Evolutionary conservation across 1,284 basidiomycete genomes (phyloP).

Genomic region (Rhodofomes roseus): DNA sequence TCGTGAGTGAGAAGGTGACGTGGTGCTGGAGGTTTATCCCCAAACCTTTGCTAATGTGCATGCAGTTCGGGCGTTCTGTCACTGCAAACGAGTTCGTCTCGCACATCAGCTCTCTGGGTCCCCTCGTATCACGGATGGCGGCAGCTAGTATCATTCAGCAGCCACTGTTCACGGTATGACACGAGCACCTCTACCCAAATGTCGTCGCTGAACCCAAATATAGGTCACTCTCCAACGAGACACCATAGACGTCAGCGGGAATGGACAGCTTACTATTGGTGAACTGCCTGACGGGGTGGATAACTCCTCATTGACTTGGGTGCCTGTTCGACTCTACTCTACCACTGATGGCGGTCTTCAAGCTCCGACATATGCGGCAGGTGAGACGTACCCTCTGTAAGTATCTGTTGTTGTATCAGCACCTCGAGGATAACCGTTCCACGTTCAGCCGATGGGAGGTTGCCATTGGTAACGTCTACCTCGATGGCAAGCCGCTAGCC

Average conservation of each 20-base stretch:
- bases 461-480: conserved; percentile 49
- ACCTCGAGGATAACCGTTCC: neutral
- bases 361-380: conserved; percentile 32
- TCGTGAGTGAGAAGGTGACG: conserved; percentile 32
- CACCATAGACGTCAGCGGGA: conserved; percentile 33
- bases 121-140: conserved; percentile 43
- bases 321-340: conserved; percentile 37
- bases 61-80: conserved; percentile 23
- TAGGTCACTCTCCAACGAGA: conserved; percentile 38
- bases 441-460: conserved; percentile 54
- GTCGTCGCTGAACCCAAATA: neutral
- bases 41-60: neutral
- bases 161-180: conserved; percentile 40
- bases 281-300: conserved; percentile 35
- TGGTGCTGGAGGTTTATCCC: neutral
- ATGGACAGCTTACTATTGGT: conserved; percentile 39
- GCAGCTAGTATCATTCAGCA: conserved; percentile 37
- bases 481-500: conserved; percentile 48
- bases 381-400: conserved; percentile 34
- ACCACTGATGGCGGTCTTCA: conserved; percentile 33
- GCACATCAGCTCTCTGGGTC: conserved; percentile 38
- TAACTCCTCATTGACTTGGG: conserved; percentile 39
- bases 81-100: conserved; percentile 39
- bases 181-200: neutral
- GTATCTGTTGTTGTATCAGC: neutral